Evolutionary conservation across 257 asterid species (phyloP), one percentile per base, ranked within the genome.

Genomic region (Jasminum sambac): DNA sequence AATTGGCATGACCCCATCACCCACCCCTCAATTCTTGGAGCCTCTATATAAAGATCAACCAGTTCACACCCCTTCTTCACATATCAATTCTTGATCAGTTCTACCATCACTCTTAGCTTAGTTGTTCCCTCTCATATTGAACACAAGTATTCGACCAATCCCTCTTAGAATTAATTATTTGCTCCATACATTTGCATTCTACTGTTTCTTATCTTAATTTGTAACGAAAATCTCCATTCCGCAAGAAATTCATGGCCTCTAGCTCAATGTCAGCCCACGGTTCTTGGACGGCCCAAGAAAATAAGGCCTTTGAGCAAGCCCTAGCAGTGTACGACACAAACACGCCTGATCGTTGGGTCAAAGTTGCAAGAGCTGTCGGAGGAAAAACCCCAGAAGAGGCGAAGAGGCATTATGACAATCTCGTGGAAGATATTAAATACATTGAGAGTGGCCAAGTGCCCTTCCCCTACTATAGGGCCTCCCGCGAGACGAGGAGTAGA

Each of bases 231-330:
- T 48, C 25, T 17, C n/a, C 26, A 21, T 9, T 8, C 4, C 0
- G 5, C 5, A 3, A 8, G 66, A 52, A 43, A 40, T 9, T 8
- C 59, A 74, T 68, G 66, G 74, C 80, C 34, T 67, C 76, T 5
- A 63, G 52, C 46, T 70, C 77, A 5, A 67, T 63, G 72, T 72
- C 83, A 0, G 62, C 72, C 17, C 66, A 69, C 6, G 63, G 75
- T 11, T 72, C 79, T 11, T 84, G 88, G 86, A 74, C 83, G 0
- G 2, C 72, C 0, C 63, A 70, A 68, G 84, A 84, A 43, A 81
- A 84, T 81, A 76, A 84, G 64, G 81, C 70, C 11, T 84, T 84
- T 36, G 86, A 81, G 70, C 74, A 71, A 11, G 88, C 86, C 0
- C 39, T 84, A 12, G 84, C 86, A 0, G 48, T 8, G 68, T 81